A percentile compares a stretch with the other conserved stretches of the same genome.
Evolutionary conservation across 176 grass and related monocot genomes (phyloP).

Genomic region (Saccharum officinarum): DNA sequence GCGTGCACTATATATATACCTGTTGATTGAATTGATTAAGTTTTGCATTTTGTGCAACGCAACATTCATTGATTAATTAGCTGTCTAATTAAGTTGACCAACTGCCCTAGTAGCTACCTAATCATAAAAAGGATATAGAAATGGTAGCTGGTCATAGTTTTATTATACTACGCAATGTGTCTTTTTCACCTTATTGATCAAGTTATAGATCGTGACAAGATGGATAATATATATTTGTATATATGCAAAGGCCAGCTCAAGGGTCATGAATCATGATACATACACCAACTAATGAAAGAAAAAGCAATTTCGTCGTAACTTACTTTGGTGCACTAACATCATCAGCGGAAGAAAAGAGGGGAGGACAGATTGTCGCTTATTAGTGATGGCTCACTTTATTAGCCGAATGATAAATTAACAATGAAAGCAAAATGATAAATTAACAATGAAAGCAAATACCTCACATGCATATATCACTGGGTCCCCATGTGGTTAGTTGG

Average conservation of each 20-base stretch:
- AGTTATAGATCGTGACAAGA: constrained; percentile 22
- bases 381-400: neutral
- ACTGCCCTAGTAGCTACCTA: constrained; percentile 31
- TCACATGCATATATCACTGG: constrained; percentile 6
- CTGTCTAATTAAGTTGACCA: constrained; percentile 35
- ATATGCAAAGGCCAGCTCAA: neutral
- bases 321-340: constrained; percentile 3
- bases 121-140: neutral
- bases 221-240: neutral
- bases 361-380: neutral
- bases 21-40: constrained; percentile 2
- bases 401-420: constrained; percentile 1
- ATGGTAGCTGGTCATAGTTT: constrained; percentile 28
- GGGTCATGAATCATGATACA: constrained; percentile 18
- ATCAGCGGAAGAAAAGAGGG: constrained; percentile 30
- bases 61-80: constrained; percentile 18
- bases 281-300: constrained; percentile 9
- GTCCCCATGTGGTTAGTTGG: constrained; percentile 6
- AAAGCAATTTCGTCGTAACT: constrained; percentile 11
- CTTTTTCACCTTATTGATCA: constrained; percentile 28
- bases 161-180: neutral
- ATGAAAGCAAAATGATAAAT: too few species aligned
- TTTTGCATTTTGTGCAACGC: constrained; percentile 19
- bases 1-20: neutral
- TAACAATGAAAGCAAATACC: neutral